These are phyloP conservation scores for Phyllosticta citrichinensis DNA, from an alignment of 2,329 filamentous ascomycete species.

Conservation along the genomic window DNA sequence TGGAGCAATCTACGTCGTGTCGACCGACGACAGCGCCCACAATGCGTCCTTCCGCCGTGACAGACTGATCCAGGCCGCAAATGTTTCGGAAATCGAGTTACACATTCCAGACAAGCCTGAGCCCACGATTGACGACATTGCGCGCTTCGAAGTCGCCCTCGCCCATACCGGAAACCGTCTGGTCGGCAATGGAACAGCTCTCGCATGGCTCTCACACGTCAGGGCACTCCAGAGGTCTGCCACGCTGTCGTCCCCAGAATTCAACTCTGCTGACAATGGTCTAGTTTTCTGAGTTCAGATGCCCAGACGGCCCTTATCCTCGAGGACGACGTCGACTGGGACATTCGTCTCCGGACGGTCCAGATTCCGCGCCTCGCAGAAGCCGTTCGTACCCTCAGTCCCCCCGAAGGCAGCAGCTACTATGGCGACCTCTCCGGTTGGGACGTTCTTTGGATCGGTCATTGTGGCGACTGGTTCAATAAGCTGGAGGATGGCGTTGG, in stretches of 20 bases:
- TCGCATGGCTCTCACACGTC: constrained; percentile 36
- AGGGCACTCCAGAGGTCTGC: constrained; percentile 30
- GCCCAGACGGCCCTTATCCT: constrained; percentile 34
- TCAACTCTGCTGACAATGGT: constrained; percentile 1
- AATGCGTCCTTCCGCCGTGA: constrained; percentile 25
- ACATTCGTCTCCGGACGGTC: constrained; percentile 33
- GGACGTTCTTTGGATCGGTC: constrained; percentile 36
- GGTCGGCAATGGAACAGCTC: constrained; percentile 28
- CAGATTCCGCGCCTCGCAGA: constrained; percentile 32
- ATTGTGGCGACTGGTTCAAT: constrained; percentile 34
- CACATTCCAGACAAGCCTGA: constrained; percentile 32
- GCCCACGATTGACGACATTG: constrained; percentile 32
- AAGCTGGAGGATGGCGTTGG: constrained; percentile 16
- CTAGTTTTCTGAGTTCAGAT: constrained; percentile 32
- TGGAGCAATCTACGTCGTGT: constrained; percentile 29
- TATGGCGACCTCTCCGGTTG: constrained; percentile 30
- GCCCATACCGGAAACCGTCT: constrained; percentile 16
- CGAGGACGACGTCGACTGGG: constrained; percentile 38
- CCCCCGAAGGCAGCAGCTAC: constrained; percentile 21
- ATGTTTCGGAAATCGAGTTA: constrained; percentile 32
- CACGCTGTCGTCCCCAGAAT: not conserved
- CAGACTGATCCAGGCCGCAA: constrained; percentile 30
- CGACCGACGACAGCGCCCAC: constrained; percentile 17
- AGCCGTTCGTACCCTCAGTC: constrained; percentile 26
- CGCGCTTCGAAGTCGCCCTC: constrained; percentile 24